Conservation (phyloP, 306 rosid genomes). For the Arachis hypogaea region DNA sequence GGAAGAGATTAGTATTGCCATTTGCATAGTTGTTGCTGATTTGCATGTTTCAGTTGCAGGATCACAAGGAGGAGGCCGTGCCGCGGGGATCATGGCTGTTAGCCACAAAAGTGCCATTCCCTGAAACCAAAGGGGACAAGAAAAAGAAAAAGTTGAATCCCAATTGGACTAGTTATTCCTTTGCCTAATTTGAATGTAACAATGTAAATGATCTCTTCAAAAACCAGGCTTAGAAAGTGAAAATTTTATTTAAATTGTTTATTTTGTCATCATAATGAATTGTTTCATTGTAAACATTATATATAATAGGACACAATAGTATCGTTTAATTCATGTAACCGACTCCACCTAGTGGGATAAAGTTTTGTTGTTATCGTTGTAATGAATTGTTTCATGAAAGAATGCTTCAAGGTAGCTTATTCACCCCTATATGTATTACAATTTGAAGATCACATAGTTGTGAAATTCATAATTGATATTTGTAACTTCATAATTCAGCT, state of each 20-base stretch:
- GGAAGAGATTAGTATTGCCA: constrained; percentile 44
- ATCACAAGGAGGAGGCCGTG: constrained; percentile 59
- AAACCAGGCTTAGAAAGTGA: background rate
- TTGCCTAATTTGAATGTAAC: constrained; percentile 1
- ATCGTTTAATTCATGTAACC: no score
- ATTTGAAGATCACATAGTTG: background rate
- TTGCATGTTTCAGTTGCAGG: constrained; percentile 44
- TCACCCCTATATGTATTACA: background rate
- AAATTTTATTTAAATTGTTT: background rate
- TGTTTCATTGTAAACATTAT: no score
- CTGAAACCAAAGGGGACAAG: constrained; percentile 35
- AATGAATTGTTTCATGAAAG: background rate
- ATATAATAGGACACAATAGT: no score
- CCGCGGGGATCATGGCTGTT: constrained; percentile 64
- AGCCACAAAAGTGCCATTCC: constrained; percentile 66
- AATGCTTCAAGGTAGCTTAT: background rate
- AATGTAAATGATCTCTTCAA: background rate
- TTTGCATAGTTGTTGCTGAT: constrained; percentile 51
- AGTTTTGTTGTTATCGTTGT: no score
- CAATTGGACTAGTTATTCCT: background rate
- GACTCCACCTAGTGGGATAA: no score
- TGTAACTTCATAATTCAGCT: background rate
- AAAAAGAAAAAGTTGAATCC: background rate
- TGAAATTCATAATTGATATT: background rate
- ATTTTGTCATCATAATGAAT: background rate